phyloP scores from a whole-genome alignment of 768 basidiomycete genomes.

The Leccinum olivaceopallidum region DNA sequence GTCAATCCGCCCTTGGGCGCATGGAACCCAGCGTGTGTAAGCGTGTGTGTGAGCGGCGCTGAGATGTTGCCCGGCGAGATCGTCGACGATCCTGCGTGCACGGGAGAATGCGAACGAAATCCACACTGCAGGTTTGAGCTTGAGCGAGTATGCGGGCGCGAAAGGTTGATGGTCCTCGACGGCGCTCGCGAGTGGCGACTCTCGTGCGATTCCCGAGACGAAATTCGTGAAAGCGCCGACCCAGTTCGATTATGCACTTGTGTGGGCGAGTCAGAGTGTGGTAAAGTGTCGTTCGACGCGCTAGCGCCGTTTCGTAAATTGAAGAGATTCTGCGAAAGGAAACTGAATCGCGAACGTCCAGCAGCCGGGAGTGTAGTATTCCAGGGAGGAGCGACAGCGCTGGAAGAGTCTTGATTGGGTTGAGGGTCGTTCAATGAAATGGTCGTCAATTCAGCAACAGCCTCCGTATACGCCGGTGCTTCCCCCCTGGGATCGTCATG shows the following conservation, averaged over 20 bases:
- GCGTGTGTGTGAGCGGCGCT: constrained; percentile 72
- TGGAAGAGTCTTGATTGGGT: constrained; percentile 3
- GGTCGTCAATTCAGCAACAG: constrained; percentile 15
- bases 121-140: constrained; percentile 36
- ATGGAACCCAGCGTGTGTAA: constrained; percentile 66
- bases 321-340: constrained; percentile 42
- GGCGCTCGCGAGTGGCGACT: constrained; percentile 23
- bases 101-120: constrained; percentile 41
- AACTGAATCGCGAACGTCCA: constrained; percentile 47
- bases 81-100: constrained; percentile 57
- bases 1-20: constrained; percentile 51
- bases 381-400: not conserved
- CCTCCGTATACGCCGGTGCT: constrained; percentile 68
- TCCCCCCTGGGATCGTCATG: constrained; percentile 52
- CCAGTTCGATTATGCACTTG: constrained; percentile 12
- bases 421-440: constrained; percentile 26
- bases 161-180: constrained; percentile 32
- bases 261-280: constrained; percentile 20
- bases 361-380: not conserved
- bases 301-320: constrained; percentile 28
- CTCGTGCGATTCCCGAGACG: constrained; percentile 25
- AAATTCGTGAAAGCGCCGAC: constrained; percentile 24
- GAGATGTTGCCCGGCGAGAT: constrained; percentile 78
- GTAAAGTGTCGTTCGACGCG: not conserved
- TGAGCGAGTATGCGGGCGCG: constrained; percentile 40